Evolutionary conservation across 2,329 filamentous ascomycete species (phyloP).

Genomic region (Leptosphaerulina australis): DNA sequence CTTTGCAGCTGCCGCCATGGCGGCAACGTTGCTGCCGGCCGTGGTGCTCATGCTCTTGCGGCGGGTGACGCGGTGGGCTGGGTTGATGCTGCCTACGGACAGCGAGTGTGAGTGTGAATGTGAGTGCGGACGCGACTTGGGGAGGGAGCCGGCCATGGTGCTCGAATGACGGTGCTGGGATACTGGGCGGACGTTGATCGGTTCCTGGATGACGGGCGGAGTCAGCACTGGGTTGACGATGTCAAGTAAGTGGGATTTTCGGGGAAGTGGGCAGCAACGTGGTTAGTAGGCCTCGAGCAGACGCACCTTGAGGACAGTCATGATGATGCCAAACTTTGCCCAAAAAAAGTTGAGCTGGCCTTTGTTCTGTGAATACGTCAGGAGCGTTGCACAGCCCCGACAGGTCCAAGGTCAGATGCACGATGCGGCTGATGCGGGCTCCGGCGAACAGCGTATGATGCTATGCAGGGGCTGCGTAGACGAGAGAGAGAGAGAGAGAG

Average conservation of each 20-base stretch:
- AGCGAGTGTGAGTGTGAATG: conserved; percentile 85
- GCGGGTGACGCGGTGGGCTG: conserved; percentile 84
- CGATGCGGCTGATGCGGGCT: conserved; percentile 26
- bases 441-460: conserved; percentile 3
- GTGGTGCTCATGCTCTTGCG: conserved; percentile 90
- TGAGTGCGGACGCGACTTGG: conserved; percentile 76
- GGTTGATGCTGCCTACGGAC: conserved; percentile 76
- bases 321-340: conserved; percentile 30
- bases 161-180: conserved; percentile 57
- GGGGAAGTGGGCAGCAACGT: conserved; percentile 10
- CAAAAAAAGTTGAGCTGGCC: conserved; percentile 8
- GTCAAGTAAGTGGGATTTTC: conserved; percentile 19
- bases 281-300: neutral
- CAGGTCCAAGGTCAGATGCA: conserved; percentile 21
- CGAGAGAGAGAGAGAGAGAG: conserved; percentile 1
- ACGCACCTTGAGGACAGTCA: conserved; percentile 50
- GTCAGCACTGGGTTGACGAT: conserved; percentile 33
- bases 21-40: conserved; percentile 73
- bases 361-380: conserved; percentile 21
- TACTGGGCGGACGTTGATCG: conserved; percentile 52
- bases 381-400: conserved; percentile 32
- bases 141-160: conserved; percentile 63
- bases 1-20: conserved; percentile 71
- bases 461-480: conserved; percentile 26
- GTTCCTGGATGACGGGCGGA: conserved; percentile 38